phyloP scores from a whole-genome alignment of 2,329 filamentous ascomycete genomes.

The Alternaria sp. region DNA sequence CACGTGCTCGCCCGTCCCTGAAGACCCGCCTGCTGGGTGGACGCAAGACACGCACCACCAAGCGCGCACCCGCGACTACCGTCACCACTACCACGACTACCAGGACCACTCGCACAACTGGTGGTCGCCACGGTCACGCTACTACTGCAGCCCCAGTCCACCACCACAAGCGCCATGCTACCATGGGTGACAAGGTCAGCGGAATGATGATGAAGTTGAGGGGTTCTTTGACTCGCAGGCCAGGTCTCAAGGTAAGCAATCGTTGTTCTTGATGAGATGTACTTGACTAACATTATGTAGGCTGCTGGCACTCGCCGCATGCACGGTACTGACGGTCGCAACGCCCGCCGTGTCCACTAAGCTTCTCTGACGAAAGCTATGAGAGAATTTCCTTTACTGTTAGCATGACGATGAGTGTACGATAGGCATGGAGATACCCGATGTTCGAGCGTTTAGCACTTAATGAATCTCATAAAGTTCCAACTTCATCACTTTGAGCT shows the following conservation, averaged over 20 bases:
- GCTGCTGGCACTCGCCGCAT: constrained; percentile 76
- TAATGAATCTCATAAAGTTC: constrained; percentile 1
- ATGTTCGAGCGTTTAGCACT: constrained; percentile 14
- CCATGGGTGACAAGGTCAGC: constrained; percentile 77
- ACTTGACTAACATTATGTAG: constrained; percentile 46
- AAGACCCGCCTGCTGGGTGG: constrained; percentile 61
- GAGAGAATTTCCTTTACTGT: constrained; percentile 2
- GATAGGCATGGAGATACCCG: constrained; percentile 18
- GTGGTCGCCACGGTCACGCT: constrained; percentile 39
- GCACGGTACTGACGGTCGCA: constrained; percentile 75
- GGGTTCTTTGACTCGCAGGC: constrained; percentile 70
- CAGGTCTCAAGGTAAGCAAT: constrained; percentile 69
- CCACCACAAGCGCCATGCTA: constrained; percentile 71
- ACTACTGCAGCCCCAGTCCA: constrained; percentile 46
- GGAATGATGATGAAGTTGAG: constrained; percentile 77
- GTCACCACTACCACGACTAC: constrained; percentile 49
- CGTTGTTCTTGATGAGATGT: not conserved
- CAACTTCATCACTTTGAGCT: not conserved
- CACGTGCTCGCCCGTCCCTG: constrained; percentile 54
- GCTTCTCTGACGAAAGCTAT: not conserved
- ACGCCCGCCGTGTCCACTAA: constrained; percentile 45
- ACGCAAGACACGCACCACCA: constrained; percentile 46
- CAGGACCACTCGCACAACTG: constrained; percentile 52
- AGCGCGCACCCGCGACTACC: constrained; percentile 37
- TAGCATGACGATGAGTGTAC: not conserved